Evolutionary conservation across 371 early-diverging fungal species (phyloP).

Genomic region (Saksenaea vasiformis): DNA sequence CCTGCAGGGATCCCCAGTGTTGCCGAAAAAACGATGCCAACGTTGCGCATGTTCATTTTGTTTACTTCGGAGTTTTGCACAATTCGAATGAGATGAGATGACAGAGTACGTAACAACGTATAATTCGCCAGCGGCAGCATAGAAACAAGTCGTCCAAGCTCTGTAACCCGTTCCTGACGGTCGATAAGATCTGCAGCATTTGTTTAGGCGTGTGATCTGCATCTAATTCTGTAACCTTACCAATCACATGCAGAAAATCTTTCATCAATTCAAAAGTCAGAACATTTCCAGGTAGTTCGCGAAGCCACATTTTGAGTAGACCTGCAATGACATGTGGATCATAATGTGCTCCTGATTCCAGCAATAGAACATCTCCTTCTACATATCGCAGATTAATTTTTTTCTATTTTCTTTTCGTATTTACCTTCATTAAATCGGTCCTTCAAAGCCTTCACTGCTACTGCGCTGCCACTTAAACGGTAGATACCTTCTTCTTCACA

Average conservation of each 20-base stretch:
- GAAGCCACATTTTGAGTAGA: slow-evolving; percentile 77
- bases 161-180: slow-evolving; percentile 69
- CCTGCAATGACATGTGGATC: slow-evolving; percentile 85
- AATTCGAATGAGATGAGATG: slow-evolving; percentile 86
- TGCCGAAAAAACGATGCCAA: slow-evolving; percentile 94
- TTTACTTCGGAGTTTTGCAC: slow-evolving; percentile 81
- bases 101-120: slow-evolving; percentile 82
- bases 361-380: slow-evolving; percentile 65
- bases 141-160: slow-evolving; percentile 79
- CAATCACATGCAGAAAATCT: slow-evolving; percentile 63
- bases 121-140: slow-evolving; percentile 86
- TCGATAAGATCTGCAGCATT: slow-evolving; percentile 62
- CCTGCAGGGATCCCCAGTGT: slow-evolving; percentile 91
- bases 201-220: neutral
- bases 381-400: neutral
- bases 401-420: neutral
- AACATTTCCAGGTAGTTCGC: slow-evolving; percentile 75
- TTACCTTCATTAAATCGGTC: slow-evolving; percentile 61
- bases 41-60: slow-evolving; percentile 93
- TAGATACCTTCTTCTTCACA: slow-evolving; percentile 85
- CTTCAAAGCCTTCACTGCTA: slow-evolving; percentile 59
- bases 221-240: slow-evolving; percentile 14
- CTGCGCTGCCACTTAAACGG: slow-evolving; percentile 71
- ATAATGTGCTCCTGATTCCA: slow-evolving; percentile 42
- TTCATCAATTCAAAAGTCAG: slow-evolving; percentile 67